Evolutionary conservation across 2,329 filamentous ascomycete species (phyloP).

Genomic region (Xenosphaeropsis pyriputrescens): DNA sequence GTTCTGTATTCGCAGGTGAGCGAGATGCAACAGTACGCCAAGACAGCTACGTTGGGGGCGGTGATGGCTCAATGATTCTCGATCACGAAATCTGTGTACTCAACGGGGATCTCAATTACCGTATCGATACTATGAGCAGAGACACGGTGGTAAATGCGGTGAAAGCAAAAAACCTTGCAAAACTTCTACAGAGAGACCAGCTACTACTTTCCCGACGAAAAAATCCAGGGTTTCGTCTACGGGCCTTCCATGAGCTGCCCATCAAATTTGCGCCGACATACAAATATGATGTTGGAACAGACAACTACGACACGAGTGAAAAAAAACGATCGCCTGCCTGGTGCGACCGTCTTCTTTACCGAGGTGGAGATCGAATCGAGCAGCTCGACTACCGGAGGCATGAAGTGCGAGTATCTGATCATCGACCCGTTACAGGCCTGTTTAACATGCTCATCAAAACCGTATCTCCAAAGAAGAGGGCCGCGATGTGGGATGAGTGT

Average conservation of each 20-base stretch:
- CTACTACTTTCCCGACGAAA: constrained; percentile 76
- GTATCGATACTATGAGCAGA: constrained; percentile 92
- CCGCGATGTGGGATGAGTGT: constrained; percentile 55
- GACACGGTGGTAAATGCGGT: constrained; percentile 83
- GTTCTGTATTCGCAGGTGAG: constrained; percentile 58
- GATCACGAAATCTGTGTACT: constrained; percentile 96
- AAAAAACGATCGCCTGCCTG: constrained; percentile 90
- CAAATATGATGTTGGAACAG: constrained; percentile 94
- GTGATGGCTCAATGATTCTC: constrained; percentile 85
- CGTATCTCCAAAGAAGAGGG: constrained; percentile 53
- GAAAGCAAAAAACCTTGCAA: constrained; percentile 63
- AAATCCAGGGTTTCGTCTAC: constrained; percentile 78
- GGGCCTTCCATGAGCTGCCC: constrained; percentile 78
- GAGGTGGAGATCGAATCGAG: constrained; percentile 65
- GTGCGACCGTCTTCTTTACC: constrained; percentile 89
- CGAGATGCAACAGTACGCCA: constrained; percentile 50
- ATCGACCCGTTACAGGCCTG: constrained; percentile 75
- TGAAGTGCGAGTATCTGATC: constrained; percentile 82
- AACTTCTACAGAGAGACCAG: constrained; percentile 87
- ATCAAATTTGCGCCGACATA: constrained; percentile 94
- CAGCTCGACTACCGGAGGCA: constrained; percentile 81
- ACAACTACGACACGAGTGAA: constrained; percentile 86
- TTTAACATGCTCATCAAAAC: constrained; percentile 80
- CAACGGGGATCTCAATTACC: constrained; percentile 95
- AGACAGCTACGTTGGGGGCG: constrained; percentile 78